A percentile compares a stretch with the other conserved stretches of the same genome.
Evolutionary conservation across 257 asterid species (phyloP).

Genomic region (Solanum chiquidenum): DNA sequence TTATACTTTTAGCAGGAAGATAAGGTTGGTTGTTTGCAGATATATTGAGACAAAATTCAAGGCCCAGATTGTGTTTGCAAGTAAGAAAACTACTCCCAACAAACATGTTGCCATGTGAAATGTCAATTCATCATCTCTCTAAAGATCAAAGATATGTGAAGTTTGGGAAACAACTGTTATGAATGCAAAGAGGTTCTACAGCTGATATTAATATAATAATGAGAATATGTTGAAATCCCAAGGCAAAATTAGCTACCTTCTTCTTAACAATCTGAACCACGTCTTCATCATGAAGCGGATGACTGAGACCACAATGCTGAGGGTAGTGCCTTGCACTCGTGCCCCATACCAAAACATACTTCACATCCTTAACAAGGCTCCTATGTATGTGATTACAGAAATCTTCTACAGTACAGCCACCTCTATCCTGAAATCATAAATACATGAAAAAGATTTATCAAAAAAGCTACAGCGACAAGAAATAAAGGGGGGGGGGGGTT

Average conservation of each 20-base stretch:
- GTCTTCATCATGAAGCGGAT: conserved; percentile 80
- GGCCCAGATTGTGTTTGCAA: not conserved
- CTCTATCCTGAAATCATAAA: conserved; percentile 66
- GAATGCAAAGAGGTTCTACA: not conserved
- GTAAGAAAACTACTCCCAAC: not conserved
- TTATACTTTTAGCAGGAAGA: not conserved
- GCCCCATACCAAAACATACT: conserved; percentile 95
- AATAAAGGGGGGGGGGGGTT: not conserved
- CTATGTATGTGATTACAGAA: conserved; percentile 94
- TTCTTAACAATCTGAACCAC: conserved; percentile 95
- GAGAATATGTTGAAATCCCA: not conserved
- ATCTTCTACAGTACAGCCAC: conserved; percentile 89
- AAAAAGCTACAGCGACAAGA: not conserved
- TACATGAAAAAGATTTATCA: not conserved
- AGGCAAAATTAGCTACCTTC: conserved; percentile 38
- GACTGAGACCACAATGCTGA: conserved; percentile 92
- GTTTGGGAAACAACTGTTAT: not conserved
- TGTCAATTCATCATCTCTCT: not conserved
- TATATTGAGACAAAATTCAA: not conserved
- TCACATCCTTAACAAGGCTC: conserved; percentile 84
- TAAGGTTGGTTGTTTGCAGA: not conserved
- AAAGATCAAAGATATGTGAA: not conserved
- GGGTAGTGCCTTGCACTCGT: conserved; percentile 89
- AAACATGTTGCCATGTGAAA: not conserved
- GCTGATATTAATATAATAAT: not conserved